Percentiles rank a stretch among this genome's conserved stretches.
Evolutionary conservation across 2,329 filamentous ascomycete genomes (phyloP).

Genomic region (Neobulgaria alba): DNA sequence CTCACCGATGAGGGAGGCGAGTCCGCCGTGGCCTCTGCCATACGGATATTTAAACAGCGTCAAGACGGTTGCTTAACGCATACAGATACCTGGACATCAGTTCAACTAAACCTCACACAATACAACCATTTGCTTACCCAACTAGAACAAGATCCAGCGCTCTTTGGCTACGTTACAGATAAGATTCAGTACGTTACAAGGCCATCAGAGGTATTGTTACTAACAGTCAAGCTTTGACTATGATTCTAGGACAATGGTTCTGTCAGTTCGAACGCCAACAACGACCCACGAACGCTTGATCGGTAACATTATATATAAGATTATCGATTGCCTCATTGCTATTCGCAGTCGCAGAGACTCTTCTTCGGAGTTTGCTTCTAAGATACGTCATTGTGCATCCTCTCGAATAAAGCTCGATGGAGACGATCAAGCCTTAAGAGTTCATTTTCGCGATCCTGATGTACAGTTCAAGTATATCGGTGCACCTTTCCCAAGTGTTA

Average conservation of each 20-base stretch:
- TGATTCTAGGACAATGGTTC: slow-evolving; percentile 5
- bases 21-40: slow-evolving; percentile 6
- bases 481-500: slow-evolving; percentile 5
- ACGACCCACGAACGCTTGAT: slow-evolving; percentile 3
- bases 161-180: slow-evolving; percentile 5
- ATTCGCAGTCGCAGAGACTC: slow-evolving; percentile 3
- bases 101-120: slow-evolving; percentile 5
- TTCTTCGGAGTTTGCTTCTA: slow-evolving; percentile 7
- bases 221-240: slow-evolving; percentile 9
- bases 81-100: slow-evolving; percentile 7
- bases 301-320: slow-evolving; percentile 2
- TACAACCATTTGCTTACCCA: slow-evolving; percentile 7
- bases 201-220: slow-evolving; percentile 3
- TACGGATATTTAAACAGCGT: slow-evolving; percentile 6
- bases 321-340: slow-evolving; percentile 4
- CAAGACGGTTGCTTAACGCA: slow-evolving; percentile 4
- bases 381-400: too few species aligned
- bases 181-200: slow-evolving; percentile 6
- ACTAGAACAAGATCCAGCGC: slow-evolving; percentile 6
- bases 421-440: slow-evolving; percentile 5
- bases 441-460: slow-evolving; percentile 5
- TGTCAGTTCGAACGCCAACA: slow-evolving; percentile 2
- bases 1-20: slow-evolving; percentile 5
- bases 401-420: too few species aligned
- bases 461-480: slow-evolving; percentile 6